phyloP scores from a whole-genome alignment of 2,329 filamentous ascomycete species.

The Purpureocillium lavendulum region DNA sequence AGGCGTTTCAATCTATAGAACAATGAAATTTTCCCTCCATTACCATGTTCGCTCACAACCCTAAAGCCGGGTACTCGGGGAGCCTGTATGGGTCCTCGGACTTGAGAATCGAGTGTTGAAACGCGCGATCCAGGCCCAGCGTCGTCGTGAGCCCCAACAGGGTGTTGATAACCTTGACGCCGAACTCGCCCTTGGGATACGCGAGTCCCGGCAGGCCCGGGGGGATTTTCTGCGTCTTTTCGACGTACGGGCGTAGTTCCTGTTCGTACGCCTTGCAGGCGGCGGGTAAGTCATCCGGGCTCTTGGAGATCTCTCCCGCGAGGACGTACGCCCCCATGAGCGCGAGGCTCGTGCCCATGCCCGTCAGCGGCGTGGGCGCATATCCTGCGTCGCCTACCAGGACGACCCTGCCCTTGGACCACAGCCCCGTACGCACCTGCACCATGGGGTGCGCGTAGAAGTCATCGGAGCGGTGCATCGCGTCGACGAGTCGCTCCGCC shows the following conservation, averaged over 20 bases:
- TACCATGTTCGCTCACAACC: too few relatives aligned
- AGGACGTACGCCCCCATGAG: slow-evolving; percentile 41
- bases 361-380: slow-evolving; percentile 35
- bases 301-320: slow-evolving; percentile 31
- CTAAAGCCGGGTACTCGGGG: too few relatives aligned
- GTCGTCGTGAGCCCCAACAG: too few relatives aligned
- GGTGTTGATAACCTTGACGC: too few relatives aligned
- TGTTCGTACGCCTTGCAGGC: slow-evolving; percentile 30
- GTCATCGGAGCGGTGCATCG: slow-evolving; percentile 25
- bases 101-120: too few relatives aligned
- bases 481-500: slow-evolving; percentile 23
- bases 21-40: too few relatives aligned
- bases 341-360: slow-evolving; percentile 38
- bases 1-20: too few relatives aligned
- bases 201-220: too few relatives aligned
- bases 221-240: slow-evolving; percentile 2
- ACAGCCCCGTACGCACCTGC: slow-evolving; percentile 30
- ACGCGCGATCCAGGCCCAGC: too few relatives aligned
- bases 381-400: slow-evolving; percentile 42
- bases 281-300: slow-evolving; percentile 12
- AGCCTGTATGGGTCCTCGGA: too few relatives aligned
- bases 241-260: slow-evolving; percentile 29
- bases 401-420: slow-evolving; percentile 28
- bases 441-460: slow-evolving; percentile 35
- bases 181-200: too few relatives aligned